Evolutionary conservation across 2,329 filamentous ascomycete genomes (phyloP), one percentile per base, ranked within the genome.

Genomic region (Aureobasidium subglaciale): DNA sequence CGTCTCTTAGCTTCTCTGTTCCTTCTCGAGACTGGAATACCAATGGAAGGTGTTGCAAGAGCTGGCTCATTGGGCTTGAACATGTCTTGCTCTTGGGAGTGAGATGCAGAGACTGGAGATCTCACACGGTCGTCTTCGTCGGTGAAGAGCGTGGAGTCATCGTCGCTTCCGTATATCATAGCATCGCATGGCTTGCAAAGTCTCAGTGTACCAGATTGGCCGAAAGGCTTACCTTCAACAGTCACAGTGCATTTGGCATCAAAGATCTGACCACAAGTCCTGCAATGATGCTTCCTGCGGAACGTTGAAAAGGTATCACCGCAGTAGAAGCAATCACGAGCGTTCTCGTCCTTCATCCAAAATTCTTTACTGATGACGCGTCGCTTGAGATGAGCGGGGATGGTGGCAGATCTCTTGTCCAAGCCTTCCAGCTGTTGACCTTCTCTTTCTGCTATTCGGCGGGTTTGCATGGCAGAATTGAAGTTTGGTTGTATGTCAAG

Each of bases 301-400:
- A 97, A 97, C 1, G 92, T 93, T 0, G 90, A 90, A 66, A 99
- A 99, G 2, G 88, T 81, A 57, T 89, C 87, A 41, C 89, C 89
- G 65, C 93, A 99, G 41, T 89, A 82, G 68, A 96, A 99, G 66
- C 93, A 99, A 64, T 96, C 92, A 68, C 95, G 97, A 58, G 92
- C 95, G 60, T 95, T 96, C 66, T 97, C 93, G 67, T 99, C 93
- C 58, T 90, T 88, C 93, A 99, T 99, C 93, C 92, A 97, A 64
- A 96, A 97, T 63, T 97, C 91, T 65, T 91, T 93, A 68, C 88
- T 95, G 42, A 97, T 74, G 7, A 99, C 85, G 65, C 92, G 90
- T 64, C 89, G 88, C 59, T 87, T 84, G 77, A 96, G 86, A 62
- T 87, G 85, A 48, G 75, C 73, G 54, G 79, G 67, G 59, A 71